Evolutionary conservation across 2,329 filamentous ascomycete species (phyloP), one percentile per base, ranked within the genome.

Genomic region (Colletotrichum falcatum): DNA sequence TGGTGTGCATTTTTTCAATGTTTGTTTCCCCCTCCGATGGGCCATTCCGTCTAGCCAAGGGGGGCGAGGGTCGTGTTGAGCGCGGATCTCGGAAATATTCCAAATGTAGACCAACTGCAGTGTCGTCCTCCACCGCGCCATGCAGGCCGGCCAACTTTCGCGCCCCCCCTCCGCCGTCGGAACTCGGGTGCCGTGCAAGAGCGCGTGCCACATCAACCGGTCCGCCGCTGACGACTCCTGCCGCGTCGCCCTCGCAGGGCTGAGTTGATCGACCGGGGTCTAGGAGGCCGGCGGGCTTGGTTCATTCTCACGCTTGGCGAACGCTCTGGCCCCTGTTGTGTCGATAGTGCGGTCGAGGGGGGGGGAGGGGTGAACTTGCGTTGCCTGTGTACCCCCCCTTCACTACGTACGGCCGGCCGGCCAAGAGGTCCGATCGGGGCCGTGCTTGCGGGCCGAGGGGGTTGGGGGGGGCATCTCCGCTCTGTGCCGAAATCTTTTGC

Each of bases 241-340:
- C 62, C 62, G 67, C 67, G 58, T 70, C 67, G 67, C 53, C 39
- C 35, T 60, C 46, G 46, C 67, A 70, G 58, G 58, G 67, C 67
- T 67, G 64, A 70, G 67, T 30, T 53, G 64, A 28, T 65, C 35
- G 23, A 23, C 54, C 26, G 26, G 30, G 58, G 42, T 49, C 42
- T 61, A 30, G 44, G 58, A 60, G 20, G 46, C n/a, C n/a, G 54
- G 20, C 35, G 20, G 18, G 16, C 37, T 28, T 26, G 51, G n/a
- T 60, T 9, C 35, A 18, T 49, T 44, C 30, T n/a, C 44, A 33
- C n/a, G 18, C 46, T 39, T 12, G 30, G 51, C 23, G 30, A 37
- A 12, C 30, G 30, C 26, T 49, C 44, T 7, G 23, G n/a, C 23
- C 35, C 35, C 30, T n/a, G n/a, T 49, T 35, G 14, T 30, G 28